Base-by-base conservation (phyloP, 305 asterid genomes). In the Galium porrigens region DNA sequence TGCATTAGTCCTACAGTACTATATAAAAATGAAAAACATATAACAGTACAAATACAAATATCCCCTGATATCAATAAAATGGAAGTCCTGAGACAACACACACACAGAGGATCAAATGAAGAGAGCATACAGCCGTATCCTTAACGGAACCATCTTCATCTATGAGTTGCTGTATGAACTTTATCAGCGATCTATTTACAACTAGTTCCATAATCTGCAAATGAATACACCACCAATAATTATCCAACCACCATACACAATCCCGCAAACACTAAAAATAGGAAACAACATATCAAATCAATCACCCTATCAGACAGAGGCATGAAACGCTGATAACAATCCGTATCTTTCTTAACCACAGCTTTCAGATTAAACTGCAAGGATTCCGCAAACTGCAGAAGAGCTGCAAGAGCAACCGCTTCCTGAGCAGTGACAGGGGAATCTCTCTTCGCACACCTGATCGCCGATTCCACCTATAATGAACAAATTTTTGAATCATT, bases 131-230 rank as follows among this genome's bases (percentile, higher is more conserved):
- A 80, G 96, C 96, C 62, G 96, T 86, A 75, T 92, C 99, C 82
- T 84, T 92, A 70, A 92, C 95, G 44, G 83, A 85, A 61, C 99
- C 99, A 77, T 89, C 99, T 73, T 87, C 95, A 79, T 87, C 95
- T 60, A 92, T 82, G 65, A 89, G 81, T 68, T 89, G 91, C 73
- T 78, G 82, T 72, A 92, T 76, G 64, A 77, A 84, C 77, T 75
- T 87, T 63, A 87, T 72, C 64, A 92, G 70, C 25, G 95, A 69
- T 65, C 68, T 86, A 74, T 76, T 80, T 52, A 83, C 73, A 34
- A 79, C 79, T 55, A 87, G 72, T 69, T 92, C 95, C 83, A 77
- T 27, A 70, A 92, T 77, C 99, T 92, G 94, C 79, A 73, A 58
- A 49, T 12, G 66, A 72, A 74, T 39, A 37, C 33, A n/a, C 61